Percentiles rank a stretch among this genome's conserved stretches.
Conservation (phyloP, 306 rosid species). For the Vigna radiata region DNA sequence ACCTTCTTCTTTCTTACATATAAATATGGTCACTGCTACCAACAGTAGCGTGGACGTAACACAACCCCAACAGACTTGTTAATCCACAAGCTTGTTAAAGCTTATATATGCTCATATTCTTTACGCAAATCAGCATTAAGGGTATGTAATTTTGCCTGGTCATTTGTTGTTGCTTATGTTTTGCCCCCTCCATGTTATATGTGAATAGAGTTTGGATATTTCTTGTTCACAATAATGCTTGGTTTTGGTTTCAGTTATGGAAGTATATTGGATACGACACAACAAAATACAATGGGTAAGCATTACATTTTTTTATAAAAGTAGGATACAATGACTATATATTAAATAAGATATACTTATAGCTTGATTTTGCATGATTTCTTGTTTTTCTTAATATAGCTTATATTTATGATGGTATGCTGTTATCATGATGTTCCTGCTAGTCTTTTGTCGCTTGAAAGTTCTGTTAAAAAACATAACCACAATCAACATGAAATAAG, state of each 20-base stretch:
- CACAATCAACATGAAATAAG: no score
- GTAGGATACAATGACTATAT: background rate
- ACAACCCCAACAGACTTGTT: no score
- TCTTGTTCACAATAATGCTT: background rate
- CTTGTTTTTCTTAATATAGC: no score
- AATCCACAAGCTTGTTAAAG: constrained; percentile 70
- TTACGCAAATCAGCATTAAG: constrained; percentile 79
- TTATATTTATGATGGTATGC: no score
- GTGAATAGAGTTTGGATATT: constrained; percentile 1
- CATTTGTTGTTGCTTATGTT: constrained; percentile 17
- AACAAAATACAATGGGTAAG: background rate
- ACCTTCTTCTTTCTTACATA: no score
- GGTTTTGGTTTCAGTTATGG: background rate
- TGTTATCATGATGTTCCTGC: no score
- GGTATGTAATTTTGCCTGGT: constrained; percentile 49
- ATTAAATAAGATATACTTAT: background rate
- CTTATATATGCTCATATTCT: constrained; percentile 75
- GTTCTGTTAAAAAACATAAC: no score
- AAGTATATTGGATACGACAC: background rate
- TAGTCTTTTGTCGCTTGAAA: no score
- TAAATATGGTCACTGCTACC: no score
- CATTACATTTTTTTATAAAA: background rate
- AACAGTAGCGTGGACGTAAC: no score
- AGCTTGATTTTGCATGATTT: no score
- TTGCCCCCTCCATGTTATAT: background rate